Base-by-base conservation (phyloP, 495 filamentous ascomycete genomes). In the Aspergillus saccharolyticus region DNA sequence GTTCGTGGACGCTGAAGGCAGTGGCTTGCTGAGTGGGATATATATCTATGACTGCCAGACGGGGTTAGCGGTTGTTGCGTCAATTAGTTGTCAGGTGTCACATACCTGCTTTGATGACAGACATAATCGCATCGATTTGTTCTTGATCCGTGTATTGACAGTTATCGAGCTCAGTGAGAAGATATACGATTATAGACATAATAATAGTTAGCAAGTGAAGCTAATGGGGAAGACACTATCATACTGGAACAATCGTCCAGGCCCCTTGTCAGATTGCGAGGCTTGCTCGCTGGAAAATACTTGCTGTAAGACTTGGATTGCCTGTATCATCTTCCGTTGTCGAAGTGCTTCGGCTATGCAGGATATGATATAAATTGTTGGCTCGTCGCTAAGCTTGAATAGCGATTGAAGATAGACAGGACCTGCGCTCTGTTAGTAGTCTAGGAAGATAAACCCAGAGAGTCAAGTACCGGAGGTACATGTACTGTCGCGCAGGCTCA, bases 301-400 rank as follows among this genome's bases (percentile, higher is more conserved):
- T 58, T 78, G 66, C 60, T 84, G 78, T 30, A 95, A 65, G 7
- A 83, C 79, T 14, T 70, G 67, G 24, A 88, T 70, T 4, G 84
- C 81, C 53, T 83, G 76, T 8, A 61, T 56, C 24, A 80, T 83
- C 58, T 89, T 80, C 2, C 86, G 84, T 1, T 71, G 67, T 61
- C 84, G 75, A 43, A 91, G 84, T 4, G 90, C 87, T 62, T 93
- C 89, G 2, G 88, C 69, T 55, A 86, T 84, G 61, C 90, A 94
- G 0, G 89, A 87, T 52, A 88, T 87, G 7, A 96, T 76, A 54
- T 88, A 82, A 21, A 70, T 76, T 8, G 79, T 74, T 54, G 85
- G 77, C 44, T 82, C 77, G 6, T 75, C 66, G 0, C 76, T 71
- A 21, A 70, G 57, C 43, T 74, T 66, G 42, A 68, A 76, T 24